Conservation (phyloP, 768 basidiomycete species). For the Tricholoma hemisulphureum region DNA sequence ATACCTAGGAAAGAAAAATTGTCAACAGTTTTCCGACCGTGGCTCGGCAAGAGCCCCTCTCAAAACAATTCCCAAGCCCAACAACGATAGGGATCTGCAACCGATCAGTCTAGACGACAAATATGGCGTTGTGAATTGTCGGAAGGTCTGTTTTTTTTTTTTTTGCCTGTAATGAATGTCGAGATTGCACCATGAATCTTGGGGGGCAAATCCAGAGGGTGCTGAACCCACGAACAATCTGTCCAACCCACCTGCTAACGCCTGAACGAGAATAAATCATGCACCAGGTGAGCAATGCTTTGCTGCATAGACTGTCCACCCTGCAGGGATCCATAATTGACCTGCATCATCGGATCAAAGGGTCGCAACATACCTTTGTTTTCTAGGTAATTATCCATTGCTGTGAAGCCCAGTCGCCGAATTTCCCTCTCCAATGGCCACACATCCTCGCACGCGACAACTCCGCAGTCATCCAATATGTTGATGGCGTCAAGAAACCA, state of each 20-base stretch:
- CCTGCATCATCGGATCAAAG: neutral
- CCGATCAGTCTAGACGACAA: neutral
- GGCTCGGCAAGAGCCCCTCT: neutral
- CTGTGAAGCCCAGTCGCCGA: conserved; percentile 43
- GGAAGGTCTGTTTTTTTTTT: neutral
- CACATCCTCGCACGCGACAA: conserved; percentile 47
- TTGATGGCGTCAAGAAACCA: conserved; percentile 50
- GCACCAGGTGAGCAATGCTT: conserved; percentile 13
- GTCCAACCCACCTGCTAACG: neutral
- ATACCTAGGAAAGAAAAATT: neutral
- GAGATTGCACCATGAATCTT: neutral
- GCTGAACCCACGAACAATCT: neutral
- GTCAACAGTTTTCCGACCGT: neutral
- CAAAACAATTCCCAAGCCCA: neutral
- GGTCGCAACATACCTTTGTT: conserved; percentile 34
- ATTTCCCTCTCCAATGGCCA: conserved; percentile 49
- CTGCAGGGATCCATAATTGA: conserved; percentile 4
- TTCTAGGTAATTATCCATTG: conserved; percentile 49
- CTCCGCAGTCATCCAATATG: conserved; percentile 47
- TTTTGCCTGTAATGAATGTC: neutral
- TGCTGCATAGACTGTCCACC: conserved; percentile 21
- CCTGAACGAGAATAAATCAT: neutral
- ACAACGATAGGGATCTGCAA: neutral
- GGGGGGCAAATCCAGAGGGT: neutral
- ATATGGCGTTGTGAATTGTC: neutral